These are phyloP conservation scores for Vitis labrusca DNA, from an alignment of 164 flowering plant species.

Conservation along the genomic window DNA sequence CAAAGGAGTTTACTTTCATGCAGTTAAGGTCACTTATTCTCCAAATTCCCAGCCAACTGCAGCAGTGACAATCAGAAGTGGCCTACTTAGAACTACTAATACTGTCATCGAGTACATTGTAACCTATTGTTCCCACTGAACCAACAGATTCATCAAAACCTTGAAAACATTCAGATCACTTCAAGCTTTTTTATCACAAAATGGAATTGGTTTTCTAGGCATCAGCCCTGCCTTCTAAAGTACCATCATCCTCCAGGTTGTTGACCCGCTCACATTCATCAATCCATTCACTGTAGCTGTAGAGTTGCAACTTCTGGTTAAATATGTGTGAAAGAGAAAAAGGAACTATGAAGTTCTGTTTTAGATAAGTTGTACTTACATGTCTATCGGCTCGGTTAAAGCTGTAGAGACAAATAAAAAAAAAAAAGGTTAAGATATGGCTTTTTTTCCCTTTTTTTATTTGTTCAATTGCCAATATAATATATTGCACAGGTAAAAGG, in stretches of 20 bases:
- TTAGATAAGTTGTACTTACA: conserved; percentile 38
- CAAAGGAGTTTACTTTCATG: too few relatives aligned
- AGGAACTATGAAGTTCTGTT: background rate
- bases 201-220: background rate
- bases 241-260: conserved; percentile 52
- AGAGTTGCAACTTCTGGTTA: background rate
- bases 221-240: conserved; percentile 4
- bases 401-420: conserved; percentile 40
- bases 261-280: conserved; percentile 71
- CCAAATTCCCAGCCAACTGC: too few relatives aligned
- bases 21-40: too few relatives aligned
- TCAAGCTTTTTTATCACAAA: background rate
- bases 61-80: too few relatives aligned
- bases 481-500: background rate
- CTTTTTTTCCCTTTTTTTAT: too few relatives aligned
- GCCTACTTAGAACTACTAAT: too few relatives aligned
- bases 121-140: conserved; percentile 1
- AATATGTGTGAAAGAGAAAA: background rate
- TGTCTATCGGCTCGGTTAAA: conserved; percentile 69
- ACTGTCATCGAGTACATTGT: conserved; percentile 2
- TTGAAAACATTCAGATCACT: background rate
- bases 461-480: too few relatives aligned
- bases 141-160: conserved; percentile 3
- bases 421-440: background rate
- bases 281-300: conserved; percentile 76